A percentile compares a stretch with the other conserved stretches of the same genome.
phyloP scores from a whole-genome alignment of 2,329 filamentous ascomycete species.

The Botryotinia calthae region DNA sequence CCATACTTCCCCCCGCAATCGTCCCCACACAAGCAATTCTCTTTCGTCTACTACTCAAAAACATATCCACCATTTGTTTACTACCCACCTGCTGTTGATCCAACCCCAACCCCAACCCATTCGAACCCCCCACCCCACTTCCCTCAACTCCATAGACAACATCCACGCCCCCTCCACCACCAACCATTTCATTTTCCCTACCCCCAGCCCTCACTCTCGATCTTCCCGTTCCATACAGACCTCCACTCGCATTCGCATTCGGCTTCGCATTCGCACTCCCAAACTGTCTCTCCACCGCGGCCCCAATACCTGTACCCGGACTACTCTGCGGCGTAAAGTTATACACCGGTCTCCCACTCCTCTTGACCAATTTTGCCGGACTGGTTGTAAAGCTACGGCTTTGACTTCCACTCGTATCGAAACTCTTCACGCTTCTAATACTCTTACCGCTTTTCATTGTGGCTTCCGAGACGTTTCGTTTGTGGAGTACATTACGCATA shows the following conservation, averaged over 20 bases:
- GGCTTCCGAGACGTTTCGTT: slow-evolving; percentile 28
- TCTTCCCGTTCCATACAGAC: background rate
- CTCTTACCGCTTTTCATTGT: slow-evolving; percentile 30
- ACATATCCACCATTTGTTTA: slow-evolving; percentile 54
- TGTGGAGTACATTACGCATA: slow-evolving; percentile 31
- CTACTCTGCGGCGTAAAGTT: slow-evolving; percentile 23
- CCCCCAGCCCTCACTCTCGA: slow-evolving; percentile 5
- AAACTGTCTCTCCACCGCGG: slow-evolving; percentile 38
- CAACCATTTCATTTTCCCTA: slow-evolving; percentile 5
- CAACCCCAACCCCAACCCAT: slow-evolving; percentile 26
- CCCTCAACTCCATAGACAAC: slow-evolving; percentile 27
- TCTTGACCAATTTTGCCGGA: slow-evolving; percentile 34
- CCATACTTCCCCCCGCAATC: slow-evolving; percentile 35
- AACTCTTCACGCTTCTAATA: slow-evolving; percentile 27
- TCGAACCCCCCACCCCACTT: slow-evolving; percentile 29
- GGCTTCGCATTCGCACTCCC: slow-evolving; percentile 23
- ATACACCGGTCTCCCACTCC: slow-evolving; percentile 21
- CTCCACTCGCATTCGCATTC: background rate
- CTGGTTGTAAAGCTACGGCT: background rate
- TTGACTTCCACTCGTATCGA: slow-evolving; percentile 23
- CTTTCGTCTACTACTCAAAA: slow-evolving; percentile 50
- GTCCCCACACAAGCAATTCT: slow-evolving; percentile 42
- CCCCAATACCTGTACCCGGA: slow-evolving; percentile 30
- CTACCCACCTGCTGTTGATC: slow-evolving; percentile 45
- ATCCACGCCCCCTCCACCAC: slow-evolving; percentile 17